Conservation (phyloP, 1,139 yeast genomes). For the Hemisphaericaspora xylanilytica region DNA sequence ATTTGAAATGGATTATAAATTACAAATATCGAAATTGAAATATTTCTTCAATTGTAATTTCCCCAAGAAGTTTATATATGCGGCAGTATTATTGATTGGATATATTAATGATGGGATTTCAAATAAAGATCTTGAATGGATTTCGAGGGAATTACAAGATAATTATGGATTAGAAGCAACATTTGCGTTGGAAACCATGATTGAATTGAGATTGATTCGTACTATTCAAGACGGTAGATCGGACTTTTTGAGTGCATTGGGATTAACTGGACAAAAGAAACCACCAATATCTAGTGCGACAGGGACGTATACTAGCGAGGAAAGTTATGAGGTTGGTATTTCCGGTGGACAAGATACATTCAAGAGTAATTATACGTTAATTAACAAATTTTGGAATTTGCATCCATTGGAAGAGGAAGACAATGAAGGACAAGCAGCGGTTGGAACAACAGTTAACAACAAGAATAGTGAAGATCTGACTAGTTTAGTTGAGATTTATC, state of each 20-base stretch:
- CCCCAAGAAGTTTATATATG: slow-evolving; percentile 40
- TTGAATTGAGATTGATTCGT: slow-evolving; percentile 26
- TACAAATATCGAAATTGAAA: slow-evolving; percentile 47
- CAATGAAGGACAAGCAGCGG: slow-evolving; percentile 9
- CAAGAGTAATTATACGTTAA: slow-evolving; percentile 35
- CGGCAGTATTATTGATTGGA: slow-evolving; percentile 54
- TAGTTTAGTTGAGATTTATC: slow-evolving; percentile 25
- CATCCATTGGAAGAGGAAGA: slow-evolving; percentile 35
- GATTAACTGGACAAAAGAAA: slow-evolving; percentile 14
- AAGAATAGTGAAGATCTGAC: slow-evolving; percentile 7
- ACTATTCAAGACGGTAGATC: slow-evolving; percentile 20
- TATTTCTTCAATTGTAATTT: slow-evolving; percentile 44
- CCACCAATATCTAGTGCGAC: background rate
- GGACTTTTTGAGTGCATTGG: slow-evolving; percentile 33
- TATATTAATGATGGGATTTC: slow-evolving; percentile 64
- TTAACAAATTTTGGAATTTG: slow-evolving; percentile 46
- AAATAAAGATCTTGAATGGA: slow-evolving; percentile 51
- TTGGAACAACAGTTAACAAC: no score
- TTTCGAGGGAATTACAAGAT: slow-evolving; percentile 51
- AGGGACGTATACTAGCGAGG: slow-evolving; percentile 12
- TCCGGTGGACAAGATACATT: slow-evolving; percentile 34
- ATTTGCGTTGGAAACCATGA: slow-evolving; percentile 27
- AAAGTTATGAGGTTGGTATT: slow-evolving; percentile 26
- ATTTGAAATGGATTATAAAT: slow-evolving; percentile 55
- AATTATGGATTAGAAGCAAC: slow-evolving; percentile 57